Base-by-base conservation (phyloP, 1,284 basidiomycete genomes). In the Ustilago lituana region DNA sequence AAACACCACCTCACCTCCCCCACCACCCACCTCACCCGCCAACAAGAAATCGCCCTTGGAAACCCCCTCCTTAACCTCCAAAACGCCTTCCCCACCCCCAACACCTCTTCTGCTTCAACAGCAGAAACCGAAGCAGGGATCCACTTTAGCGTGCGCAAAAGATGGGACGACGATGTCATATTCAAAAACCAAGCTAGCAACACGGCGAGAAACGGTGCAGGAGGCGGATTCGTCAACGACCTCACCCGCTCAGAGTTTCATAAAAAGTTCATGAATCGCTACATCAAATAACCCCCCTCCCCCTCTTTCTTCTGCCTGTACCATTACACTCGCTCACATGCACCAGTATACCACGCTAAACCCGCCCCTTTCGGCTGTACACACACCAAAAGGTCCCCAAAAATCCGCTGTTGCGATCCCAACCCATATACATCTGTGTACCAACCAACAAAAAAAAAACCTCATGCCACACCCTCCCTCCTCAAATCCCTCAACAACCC, bases 121-220 rank as follows among this genome's bases (percentile, higher is more conserved):
- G 20, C 26, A 36, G 29, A n/a, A 37, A 22, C 19, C 0, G 46
- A 23, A 15, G 33, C 22, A 10, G 14, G 31, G 5, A 10, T 8
- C 4, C 40, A 44, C 29, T 79, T 78, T 48, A 64, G 56, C 19
- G 76, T 78, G 10, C 59, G 68, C 32, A 50, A 66, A 23, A 57
- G 79, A 37, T 82, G 80, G 80, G 80, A 82, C 59, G 76, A 82
- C 49, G 80, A 82, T 43, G 55, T 82, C 19, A 80, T 82, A 23
- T 82, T 82, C 65, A 79, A 80, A 53, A 82, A 82, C 50, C 80
- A 82, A 46, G 71, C 80, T 4, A 8, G 7, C 2, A 47, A 31
- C 4, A 23, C 59, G 5, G 45, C 35, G 3, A 43, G 49, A 27
- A 33, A n/a, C 1, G 31, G 24, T 35, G 22, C 4, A 5, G 51